These are phyloP conservation scores for Paramecium biaurelia DNA, from an alignment of 73 alveolate species.

Conservation along the genomic window DNA sequence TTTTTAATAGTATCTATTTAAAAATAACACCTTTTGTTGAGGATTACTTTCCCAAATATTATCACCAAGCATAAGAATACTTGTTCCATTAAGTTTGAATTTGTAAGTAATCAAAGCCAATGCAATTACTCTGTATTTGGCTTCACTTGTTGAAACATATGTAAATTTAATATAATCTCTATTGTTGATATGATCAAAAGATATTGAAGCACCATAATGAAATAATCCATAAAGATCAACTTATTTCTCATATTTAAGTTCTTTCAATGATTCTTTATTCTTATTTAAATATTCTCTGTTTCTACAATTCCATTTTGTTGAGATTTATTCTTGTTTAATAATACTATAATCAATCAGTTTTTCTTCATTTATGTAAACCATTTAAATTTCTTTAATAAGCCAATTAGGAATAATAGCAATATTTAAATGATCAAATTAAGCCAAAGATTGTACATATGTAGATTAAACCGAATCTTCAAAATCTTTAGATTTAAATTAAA, in stretches of 20 bases:
- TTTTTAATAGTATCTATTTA: neutral
- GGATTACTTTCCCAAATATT: neutral
- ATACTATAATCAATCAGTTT: neutral
- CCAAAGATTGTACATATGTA: neutral
- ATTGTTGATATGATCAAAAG: neutral
- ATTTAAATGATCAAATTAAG: neutral
- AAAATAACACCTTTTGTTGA: neutral
- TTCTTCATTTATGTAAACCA: neutral
- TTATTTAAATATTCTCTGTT: neutral
- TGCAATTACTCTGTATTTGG: neutral
- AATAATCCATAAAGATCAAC: neutral
- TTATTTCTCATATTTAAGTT: neutral
- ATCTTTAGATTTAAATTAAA: neutral
- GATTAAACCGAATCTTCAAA: neutral
- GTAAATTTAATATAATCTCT: neutral
- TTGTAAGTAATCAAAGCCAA: neutral
- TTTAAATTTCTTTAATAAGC: neutral
- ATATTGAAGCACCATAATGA: neutral
- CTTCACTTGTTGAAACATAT: neutral
- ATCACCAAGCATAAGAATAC: neutral
- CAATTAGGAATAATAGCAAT: neutral
- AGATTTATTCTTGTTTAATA: neutral
- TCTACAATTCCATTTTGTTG: neutral
- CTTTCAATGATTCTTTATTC: neutral
- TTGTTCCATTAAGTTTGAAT: conserved; percentile 4